phyloP scores from a whole-genome alignment of 2,329 filamentous ascomycete genomes.

The Penicillium thymicola region DNA sequence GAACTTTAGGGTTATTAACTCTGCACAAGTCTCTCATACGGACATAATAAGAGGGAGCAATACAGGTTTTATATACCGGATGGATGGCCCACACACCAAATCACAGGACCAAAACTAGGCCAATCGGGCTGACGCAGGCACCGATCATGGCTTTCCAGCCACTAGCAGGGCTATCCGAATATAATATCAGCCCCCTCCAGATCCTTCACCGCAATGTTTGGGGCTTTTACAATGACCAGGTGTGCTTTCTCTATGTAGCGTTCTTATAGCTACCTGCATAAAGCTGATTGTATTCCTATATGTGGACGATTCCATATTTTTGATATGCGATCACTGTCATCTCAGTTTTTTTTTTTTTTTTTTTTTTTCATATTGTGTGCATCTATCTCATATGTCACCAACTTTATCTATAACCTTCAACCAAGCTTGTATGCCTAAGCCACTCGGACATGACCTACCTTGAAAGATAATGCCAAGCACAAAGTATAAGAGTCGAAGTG shows the following conservation, averaged over 20 bases:
- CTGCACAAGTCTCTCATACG: background rate
- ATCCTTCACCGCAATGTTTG: too few relatives aligned
- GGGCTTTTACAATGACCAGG: background rate
- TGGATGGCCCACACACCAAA: background rate
- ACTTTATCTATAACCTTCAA: background rate
- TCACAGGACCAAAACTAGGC: background rate
- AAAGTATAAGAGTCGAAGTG: background rate
- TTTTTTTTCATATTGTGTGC: background rate
- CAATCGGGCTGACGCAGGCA: too few relatives aligned
- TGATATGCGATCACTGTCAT: background rate
- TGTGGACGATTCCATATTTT: background rate
- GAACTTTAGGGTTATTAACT: background rate
- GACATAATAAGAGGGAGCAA: background rate
- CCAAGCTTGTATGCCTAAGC: background rate
- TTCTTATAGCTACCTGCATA: background rate
- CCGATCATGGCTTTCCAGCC: too few relatives aligned
- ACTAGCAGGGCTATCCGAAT: too few relatives aligned
- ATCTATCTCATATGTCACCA: too few relatives aligned
- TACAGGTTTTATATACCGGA: background rate
- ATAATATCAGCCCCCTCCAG: too few relatives aligned
- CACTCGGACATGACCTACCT: background rate
- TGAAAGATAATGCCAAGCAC: background rate
- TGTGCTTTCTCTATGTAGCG: background rate
- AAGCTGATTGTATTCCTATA: background rate
- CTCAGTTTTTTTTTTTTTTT: too few relatives aligned